phyloP scores from a whole-genome alignment of 2,329 filamentous ascomycete genomes.

The Neofusicoccum ribis region DNA sequence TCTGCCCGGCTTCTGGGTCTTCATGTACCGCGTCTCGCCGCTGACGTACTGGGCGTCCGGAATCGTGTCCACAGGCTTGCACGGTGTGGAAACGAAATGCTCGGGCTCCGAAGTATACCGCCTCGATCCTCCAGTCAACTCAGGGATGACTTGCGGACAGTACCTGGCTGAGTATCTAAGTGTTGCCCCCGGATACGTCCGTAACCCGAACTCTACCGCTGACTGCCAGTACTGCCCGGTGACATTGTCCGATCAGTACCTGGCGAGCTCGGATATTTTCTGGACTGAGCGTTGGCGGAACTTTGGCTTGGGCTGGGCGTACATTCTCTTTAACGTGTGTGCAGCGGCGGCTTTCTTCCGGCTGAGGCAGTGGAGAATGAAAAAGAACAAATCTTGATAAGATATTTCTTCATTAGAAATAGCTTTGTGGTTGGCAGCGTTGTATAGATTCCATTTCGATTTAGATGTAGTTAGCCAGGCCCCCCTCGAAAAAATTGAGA shows the following conservation, averaged over 20 bases:
- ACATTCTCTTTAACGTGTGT: slow-evolving; percentile 63
- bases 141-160: slow-evolving; percentile 43
- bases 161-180: slow-evolving; percentile 48
- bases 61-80: too few relatives aligned
- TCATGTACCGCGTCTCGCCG: too few relatives aligned
- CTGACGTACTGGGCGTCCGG: too few relatives aligned
- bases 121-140: background rate
- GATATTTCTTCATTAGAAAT: too few relatives aligned
- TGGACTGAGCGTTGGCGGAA: slow-evolving; percentile 64
- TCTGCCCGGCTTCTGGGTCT: too few relatives aligned
- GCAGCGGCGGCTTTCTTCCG: background rate
- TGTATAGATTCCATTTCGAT: too few relatives aligned
- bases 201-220: slow-evolving; percentile 45
- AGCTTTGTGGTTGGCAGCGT: too few relatives aligned
- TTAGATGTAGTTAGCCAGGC: background rate
- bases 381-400: too few relatives aligned
- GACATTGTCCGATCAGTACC: slow-evolving; percentile 32
- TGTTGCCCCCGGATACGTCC: slow-evolving; percentile 42
- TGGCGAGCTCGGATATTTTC: slow-evolving; percentile 43
- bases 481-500: background rate
- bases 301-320: slow-evolving; percentile 69
- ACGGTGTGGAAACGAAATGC: too few relatives aligned
- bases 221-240: slow-evolving; percentile 38
- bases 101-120: background rate
- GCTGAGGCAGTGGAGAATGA: background rate